Percentiles rank a stretch among this genome's conserved stretches.
Conservation (phyloP, 768 basidiomycete genomes). For the Solioccasus polychromus region DNA sequence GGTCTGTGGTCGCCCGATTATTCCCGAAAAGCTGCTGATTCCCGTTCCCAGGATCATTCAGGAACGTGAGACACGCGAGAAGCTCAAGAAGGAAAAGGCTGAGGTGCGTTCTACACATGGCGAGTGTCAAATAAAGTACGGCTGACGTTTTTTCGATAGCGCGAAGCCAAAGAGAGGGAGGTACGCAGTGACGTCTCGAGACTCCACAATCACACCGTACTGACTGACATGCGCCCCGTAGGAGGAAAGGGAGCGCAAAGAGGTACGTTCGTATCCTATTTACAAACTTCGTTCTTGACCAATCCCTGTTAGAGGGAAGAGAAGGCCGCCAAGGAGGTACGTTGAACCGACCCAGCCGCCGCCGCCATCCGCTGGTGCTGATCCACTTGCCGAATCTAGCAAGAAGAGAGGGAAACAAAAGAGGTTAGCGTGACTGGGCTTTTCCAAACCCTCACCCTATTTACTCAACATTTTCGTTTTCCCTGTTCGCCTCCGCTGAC, state of each 20-base stretch:
- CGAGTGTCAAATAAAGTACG: background rate
- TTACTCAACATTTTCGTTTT: background rate
- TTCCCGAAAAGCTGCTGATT: slow-evolving; percentile 5
- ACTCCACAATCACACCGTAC: background rate
- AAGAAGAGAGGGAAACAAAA: slow-evolving; percentile 44
- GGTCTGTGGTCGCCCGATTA: slow-evolving; percentile 39
- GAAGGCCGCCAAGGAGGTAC: slow-evolving; percentile 56
- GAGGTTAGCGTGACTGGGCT: slow-evolving; percentile 33
- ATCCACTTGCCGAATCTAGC: slow-evolving; percentile 28
- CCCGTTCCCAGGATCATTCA: slow-evolving; percentile 48
- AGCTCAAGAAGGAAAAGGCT: slow-evolving; percentile 77
- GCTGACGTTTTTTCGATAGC: slow-evolving; percentile 42
- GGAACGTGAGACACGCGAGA: slow-evolving; percentile 81
- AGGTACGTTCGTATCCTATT: slow-evolving; percentile 34
- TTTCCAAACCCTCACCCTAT: background rate
- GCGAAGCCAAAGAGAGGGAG: slow-evolving; percentile 78
- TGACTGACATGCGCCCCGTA: slow-evolving; percentile 18
- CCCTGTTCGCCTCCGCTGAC: background rate
- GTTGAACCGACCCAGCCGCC: slow-evolving; percentile 7
- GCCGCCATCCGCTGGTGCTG: slow-evolving; percentile 16
- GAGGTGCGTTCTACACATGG: slow-evolving; percentile 37
- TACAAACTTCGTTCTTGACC: slow-evolving; percentile 7
- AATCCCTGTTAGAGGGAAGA: slow-evolving; percentile 41
- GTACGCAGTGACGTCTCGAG: slow-evolving; percentile 25
- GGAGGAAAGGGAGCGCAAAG: slow-evolving; percentile 65